These are phyloP conservation scores for Calophaca sinica DNA, from an alignment of 306 rosid species.

Conservation along the genomic window DNA sequence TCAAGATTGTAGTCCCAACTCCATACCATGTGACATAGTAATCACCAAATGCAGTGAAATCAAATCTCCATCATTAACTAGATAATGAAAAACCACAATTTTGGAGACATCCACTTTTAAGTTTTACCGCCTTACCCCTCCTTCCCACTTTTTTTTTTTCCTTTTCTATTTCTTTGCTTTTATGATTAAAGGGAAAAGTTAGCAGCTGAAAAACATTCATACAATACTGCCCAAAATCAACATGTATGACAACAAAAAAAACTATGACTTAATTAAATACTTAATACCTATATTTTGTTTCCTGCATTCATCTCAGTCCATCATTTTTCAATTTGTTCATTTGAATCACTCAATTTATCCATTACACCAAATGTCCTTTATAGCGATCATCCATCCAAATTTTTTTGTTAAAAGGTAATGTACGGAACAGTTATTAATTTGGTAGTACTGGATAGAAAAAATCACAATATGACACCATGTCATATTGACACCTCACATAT, in stretches of 20 bases:
- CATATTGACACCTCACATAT: not conserved
- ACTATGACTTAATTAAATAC: not conserved
- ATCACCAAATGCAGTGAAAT: slow-evolving; percentile 33
- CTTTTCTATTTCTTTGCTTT: slow-evolving; percentile 9
- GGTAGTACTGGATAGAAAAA: not conserved
- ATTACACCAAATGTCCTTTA: slow-evolving; percentile 23
- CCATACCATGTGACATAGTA: slow-evolving; percentile 15
- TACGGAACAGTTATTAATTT: slow-evolving; percentile 10
- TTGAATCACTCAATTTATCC: slow-evolving; percentile 24
- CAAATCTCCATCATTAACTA: slow-evolving; percentile 12
- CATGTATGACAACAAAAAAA: not conserved
- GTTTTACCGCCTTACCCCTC: slow-evolving; percentile 11
- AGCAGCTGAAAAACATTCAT: not conserved
- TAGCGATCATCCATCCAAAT: slow-evolving; percentile 6
- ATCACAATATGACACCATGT: no score
- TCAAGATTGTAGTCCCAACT: slow-evolving; percentile 27
- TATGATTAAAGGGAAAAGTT: slow-evolving; percentile 6
- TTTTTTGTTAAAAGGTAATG: slow-evolving; percentile 4
- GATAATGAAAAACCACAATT: not conserved
- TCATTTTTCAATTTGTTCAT: slow-evolving; percentile 19
- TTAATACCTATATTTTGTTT: slow-evolving; percentile 14
- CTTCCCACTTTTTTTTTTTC: not conserved
- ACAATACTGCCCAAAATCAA: slow-evolving; percentile 11
- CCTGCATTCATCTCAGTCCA: not conserved
- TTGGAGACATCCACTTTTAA: not conserved